phyloP scores from a whole-genome alignment of 495 filamentous ascomycete species.

The Aspergillus diversus region DNA sequence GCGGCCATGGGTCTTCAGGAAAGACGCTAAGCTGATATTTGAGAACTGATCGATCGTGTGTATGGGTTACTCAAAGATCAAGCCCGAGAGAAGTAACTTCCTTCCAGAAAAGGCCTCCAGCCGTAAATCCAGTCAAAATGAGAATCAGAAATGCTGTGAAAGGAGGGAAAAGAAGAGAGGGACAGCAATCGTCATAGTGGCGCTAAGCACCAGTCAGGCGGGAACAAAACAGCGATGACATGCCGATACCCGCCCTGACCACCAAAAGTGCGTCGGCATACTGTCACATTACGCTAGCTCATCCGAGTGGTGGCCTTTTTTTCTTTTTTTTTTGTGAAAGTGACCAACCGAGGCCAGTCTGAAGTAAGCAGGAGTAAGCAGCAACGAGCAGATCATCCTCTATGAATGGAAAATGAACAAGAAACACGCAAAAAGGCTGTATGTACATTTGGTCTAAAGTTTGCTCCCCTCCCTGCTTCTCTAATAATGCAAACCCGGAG shows the following conservation, averaged over 20 bases:
- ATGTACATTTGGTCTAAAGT: constrained; percentile 2
- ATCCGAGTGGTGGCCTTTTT: constrained; percentile 23
- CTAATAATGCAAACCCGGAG: constrained; percentile 21
- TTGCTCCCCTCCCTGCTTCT: neutral
- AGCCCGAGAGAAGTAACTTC: neutral
- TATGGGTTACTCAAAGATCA: neutral
- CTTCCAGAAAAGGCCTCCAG: too few species aligned
- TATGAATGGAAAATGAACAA: neutral
- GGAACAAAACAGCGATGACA: constrained; percentile 36
- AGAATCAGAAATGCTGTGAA: neutral
- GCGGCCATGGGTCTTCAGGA: constrained; percentile 24
- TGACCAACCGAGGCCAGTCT: neutral
- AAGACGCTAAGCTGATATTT: neutral
- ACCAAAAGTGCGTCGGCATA: constrained; percentile 14
- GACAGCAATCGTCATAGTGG: constrained; percentile 11
- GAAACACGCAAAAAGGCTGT: neutral
- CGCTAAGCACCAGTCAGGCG: constrained; percentile 28
- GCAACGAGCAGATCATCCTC: neutral
- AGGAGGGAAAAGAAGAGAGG: constrained; percentile 9
- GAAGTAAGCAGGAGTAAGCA: neutral
- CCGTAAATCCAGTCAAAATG: neutral
- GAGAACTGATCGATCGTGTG: neutral
- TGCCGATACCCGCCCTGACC: constrained; percentile 42
- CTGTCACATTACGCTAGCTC: constrained; percentile 25
- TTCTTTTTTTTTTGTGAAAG: neutral